These are phyloP conservation scores for Neoscytalidium dimidiatum DNA, from an alignment of 2,329 filamentous ascomycete species.

Conservation along the genomic window DNA sequence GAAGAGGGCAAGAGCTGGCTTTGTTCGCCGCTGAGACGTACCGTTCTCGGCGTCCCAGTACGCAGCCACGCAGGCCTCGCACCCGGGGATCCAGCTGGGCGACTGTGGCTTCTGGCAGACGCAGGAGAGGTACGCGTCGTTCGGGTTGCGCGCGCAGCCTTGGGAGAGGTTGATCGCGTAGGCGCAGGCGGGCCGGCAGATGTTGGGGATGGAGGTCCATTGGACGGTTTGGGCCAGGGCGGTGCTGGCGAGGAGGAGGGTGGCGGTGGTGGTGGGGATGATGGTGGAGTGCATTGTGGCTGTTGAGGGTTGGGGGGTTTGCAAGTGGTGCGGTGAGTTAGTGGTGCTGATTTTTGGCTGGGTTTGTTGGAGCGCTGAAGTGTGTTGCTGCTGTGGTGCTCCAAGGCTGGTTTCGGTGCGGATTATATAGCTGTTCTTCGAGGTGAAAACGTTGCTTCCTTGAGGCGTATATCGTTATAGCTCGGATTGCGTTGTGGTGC, in stretches of 20 bases:
- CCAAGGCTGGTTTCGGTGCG: not conserved
- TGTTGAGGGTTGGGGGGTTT: not conserved
- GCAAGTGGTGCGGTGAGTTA: not conserved
- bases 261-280: not conserved
- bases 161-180: not conserved
- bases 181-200: not conserved
- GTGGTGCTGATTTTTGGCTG: not conserved
- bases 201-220: not conserved
- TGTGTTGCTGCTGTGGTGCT: not conserved
- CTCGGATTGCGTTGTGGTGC: not conserved
- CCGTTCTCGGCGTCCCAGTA: not conserved
- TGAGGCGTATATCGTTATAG: not conserved
- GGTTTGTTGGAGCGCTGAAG: not conserved
- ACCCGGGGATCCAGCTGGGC: not conserved
- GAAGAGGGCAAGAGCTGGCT: not conserved
- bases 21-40: not conserved
- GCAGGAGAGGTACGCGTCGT: not conserved
- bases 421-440: not conserved
- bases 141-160: not conserved
- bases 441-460: not conserved
- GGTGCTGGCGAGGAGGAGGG: not conserved
- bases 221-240: not conserved
- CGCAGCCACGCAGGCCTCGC: not conserved
- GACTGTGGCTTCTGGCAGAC: not conserved
- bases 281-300: not conserved